Evolutionary conservation across 208 protist genomes (phyloP), one percentile per base, ranked within the genome.

Genomic region (Trypanosoma brucei): DNA sequence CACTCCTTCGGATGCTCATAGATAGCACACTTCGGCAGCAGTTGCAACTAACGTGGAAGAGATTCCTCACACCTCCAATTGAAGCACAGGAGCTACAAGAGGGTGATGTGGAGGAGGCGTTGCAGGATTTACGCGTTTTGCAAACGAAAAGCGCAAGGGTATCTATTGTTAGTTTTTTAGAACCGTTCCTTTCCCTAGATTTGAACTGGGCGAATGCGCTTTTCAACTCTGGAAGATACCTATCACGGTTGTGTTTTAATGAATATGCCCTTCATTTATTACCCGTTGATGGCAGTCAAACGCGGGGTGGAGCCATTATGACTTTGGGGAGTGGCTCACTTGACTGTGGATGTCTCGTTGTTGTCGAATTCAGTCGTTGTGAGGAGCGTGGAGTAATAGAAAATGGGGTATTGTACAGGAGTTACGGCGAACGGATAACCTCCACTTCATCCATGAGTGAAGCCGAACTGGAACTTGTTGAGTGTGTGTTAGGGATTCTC

Each of bases 11-110:
- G 22, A 71, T 86, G 50, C 77, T 94, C 53, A 55, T 86, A 0
- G 84, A 91, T n/a, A 83, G 79, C 65, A 89, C 80, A 8, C 78
- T 87, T 55, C 84, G 84, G 57, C 75, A 84, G 64, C 73, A 76
- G 30, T 61, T 93, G 1, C 70, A 85, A 50, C 76, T 67, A 38
- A 81, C 82, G 14, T 80, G 81, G 79, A 69, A 78, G 1, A 75
- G 80, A 63, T 79, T 87, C 22, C 36, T 58, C 36, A 55, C 40
- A 35, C 35, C n/a, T 31, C 14, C n/a, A 7, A n/a, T 4, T 49
- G 51, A 22, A 31, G 9, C 31, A 22, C 33, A 44, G 30, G 42
- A 49, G 8, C 30, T 14, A 61, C 8, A 33, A 13, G 53, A 39
- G 35, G n/a, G 13, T 52, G 57, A 54, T 22, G n/a, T 59, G 55